A percentile compares a stretch with the other conserved stretches of the same genome.
phyloP scores from a whole-genome alignment of 164 flowering plant species.

The Stephania japonica region DNA sequence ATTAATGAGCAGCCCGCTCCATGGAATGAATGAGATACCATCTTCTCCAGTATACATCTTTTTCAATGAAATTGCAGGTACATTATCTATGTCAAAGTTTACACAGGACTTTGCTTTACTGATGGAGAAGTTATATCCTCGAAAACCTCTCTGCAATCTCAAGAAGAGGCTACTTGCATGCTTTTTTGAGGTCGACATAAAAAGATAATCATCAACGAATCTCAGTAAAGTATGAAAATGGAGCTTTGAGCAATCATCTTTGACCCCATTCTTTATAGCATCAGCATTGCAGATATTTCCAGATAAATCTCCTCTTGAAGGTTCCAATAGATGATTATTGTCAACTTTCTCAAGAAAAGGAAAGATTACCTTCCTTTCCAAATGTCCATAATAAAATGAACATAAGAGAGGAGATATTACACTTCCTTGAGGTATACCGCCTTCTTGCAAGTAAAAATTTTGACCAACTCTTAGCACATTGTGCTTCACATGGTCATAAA shows the following conservation, averaged over 20 bases:
- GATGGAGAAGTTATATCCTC: slow-evolving; percentile 76
- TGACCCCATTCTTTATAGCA: slow-evolving; percentile 1
- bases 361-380: slow-evolving; percentile 57
- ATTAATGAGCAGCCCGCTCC: slow-evolving; percentile 92
- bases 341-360: slow-evolving; percentile 55
- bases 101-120: slow-evolving; percentile 56
- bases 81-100: slow-evolving; percentile 44
- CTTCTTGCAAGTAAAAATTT: slow-evolving; percentile 54
- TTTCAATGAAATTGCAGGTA: slow-evolving; percentile 21
- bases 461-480: slow-evolving; percentile 51
- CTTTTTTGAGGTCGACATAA: slow-evolving; percentile 71
- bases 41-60: slow-evolving; percentile 49
- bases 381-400: slow-evolving; percentile 75
- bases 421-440: slow-evolving; percentile 94
- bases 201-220: slow-evolving; percentile 73
- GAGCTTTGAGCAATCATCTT: slow-evolving; percentile 8
- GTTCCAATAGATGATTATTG: neutral
- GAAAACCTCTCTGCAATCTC: slow-evolving; percentile 64
- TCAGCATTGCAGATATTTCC: slow-evolving; percentile 2
- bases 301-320: slow-evolving; percentile 8
- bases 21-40: slow-evolving; percentile 58
- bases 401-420: slow-evolving; percentile 76
- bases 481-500: slow-evolving; percentile 61
- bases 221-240: slow-evolving; percentile 47
- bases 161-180: slow-evolving; percentile 52